Base-by-base conservation (phyloP, 257 asterid genomes). In the Leptodermis oblonga region DNA sequence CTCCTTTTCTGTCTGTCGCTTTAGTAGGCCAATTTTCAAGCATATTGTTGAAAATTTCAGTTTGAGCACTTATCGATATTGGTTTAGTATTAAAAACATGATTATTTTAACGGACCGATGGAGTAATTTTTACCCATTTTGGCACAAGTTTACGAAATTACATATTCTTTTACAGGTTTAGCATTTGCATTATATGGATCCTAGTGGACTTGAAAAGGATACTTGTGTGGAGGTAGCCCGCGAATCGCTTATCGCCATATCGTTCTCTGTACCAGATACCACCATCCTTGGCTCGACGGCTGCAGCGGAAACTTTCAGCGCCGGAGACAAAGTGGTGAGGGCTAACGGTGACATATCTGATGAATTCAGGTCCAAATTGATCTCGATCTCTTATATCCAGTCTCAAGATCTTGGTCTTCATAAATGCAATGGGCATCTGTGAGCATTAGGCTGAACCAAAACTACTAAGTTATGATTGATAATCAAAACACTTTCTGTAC, bases 231-330 rank as follows among this genome's bases (percentile, higher is more conserved):
- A 75, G 77, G 66, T 56, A 17, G 60, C 78, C 4, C 75, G 80
- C 9, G 76, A 75, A 62, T 75, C 53, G 22, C 78, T 79, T 26
- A 75, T 79, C 33, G 78, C 73, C 45, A 68, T 79, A 65, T 75
- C 80, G 1, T 41, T 63, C 42, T 56, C 36, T 22, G 13, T 52
- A 36, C 80, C 80, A 0, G 80, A 75, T 9, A 68, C 17, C 17
- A 23, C 23, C 18, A 26, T 49, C 73, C 59, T 36, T 5, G 31
- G 54, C 62, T 58, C 80, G 41, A 63, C n/a, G n/a, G n/a, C 48
- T 1, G 61, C 25, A 5, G 60, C 15, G 25, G 73, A 55, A 61
- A 71, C 34, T 41, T 53, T 62, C n/a, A 52, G 55, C 51, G 22
- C 1, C 26, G 52, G 20, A 31, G 63, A 63, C 4, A 41, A 7